Base-by-base conservation (phyloP, 139 green algal genomes). In the Eudorina sp. region DNA sequence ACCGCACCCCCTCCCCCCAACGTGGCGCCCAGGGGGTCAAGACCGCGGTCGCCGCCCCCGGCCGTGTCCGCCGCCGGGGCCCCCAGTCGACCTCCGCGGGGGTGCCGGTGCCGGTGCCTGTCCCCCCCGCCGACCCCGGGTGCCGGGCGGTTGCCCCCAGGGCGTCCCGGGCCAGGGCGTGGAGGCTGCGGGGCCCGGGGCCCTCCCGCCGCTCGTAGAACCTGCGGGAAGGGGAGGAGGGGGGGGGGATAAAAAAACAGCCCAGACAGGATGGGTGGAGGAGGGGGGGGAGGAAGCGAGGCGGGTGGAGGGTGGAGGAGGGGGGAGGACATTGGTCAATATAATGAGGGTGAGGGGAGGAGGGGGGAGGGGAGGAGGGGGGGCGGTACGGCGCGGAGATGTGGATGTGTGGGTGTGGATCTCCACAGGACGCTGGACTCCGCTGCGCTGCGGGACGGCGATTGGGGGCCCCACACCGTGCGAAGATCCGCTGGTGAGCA, bases 121-220 rank as follows among this genome's bases (percentile, higher is more conserved):
- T n/a, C n/a, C n/a, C n/a, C n/a, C n/a, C 62, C 23, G 62, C 19
- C 19, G 62, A 11, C 3, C 3, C 62, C 21, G 62, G 62, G 62
- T 72, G 64, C 19, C 29, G 64, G 29, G n/a, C 4, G 6, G 25
- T 16, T 16, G n/a, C 29, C 8, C 29, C 64, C 69, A 38, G 43
- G 25, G 43, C 43, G 6, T 81, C 73, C 16, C 73, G 43, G 27
- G 23, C 41, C 27, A 43, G 4, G 45, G 23, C 43, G 74, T 45
- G 46, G 45, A 41, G 13, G 74, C 46, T 79, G 41, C 14, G 25
- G 43, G 74, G 74, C 4, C 1, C 25, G 46, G 74, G 74, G 16
- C 74, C 74, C 74, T 82, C 74, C 9, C 46, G 74, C 74, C 46
- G 45, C 27, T 82, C 74, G 45, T 66, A 82, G 45, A 82, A 82